Conservation (phyloP, 1,284 basidiomycete species). For the Psilocybe mexicana region DNA sequence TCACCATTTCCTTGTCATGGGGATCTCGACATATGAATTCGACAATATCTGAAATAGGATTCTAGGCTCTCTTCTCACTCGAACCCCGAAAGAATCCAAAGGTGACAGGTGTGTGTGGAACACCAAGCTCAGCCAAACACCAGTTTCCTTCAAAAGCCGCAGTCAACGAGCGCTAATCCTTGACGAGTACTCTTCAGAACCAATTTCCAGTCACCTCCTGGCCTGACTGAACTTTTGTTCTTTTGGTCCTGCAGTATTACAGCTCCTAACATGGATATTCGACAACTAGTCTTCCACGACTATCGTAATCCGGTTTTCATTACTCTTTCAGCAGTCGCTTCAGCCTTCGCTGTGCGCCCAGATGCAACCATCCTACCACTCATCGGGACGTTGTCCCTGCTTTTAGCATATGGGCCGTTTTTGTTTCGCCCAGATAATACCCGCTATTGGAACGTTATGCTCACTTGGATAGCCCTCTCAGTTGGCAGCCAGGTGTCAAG, state of each 20-base stretch:
- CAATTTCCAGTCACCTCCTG: slow-evolving; percentile 10
- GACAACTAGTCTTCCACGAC: slow-evolving; percentile 33
- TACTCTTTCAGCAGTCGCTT: slow-evolving; percentile 34
- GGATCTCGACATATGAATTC: neutral
- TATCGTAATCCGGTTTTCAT: slow-evolving; percentile 42
- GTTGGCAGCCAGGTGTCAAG: slow-evolving; percentile 49
- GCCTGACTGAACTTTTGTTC: slow-evolving; percentile 16
- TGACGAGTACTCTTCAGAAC: slow-evolving; percentile 20
- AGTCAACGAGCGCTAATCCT: slow-evolving; percentile 18
- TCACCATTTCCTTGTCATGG: neutral
- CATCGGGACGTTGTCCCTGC: slow-evolving; percentile 43
- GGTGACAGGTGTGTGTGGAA: slow-evolving; percentile 11
- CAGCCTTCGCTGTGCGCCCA: slow-evolving; percentile 48
- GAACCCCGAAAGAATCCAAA: too few relatives aligned
- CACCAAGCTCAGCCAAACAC: slow-evolving; percentile 12
- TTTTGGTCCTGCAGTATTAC: slow-evolving; percentile 10
- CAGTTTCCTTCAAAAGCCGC: slow-evolving; percentile 3
- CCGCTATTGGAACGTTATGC: slow-evolving; percentile 32
- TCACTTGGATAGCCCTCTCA: slow-evolving; percentile 45
- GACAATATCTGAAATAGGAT: neutral
- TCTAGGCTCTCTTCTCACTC: neutral
- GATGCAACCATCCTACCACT: slow-evolving; percentile 54
- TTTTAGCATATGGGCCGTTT: slow-evolving; percentile 52
- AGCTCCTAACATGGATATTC: slow-evolving; percentile 23
- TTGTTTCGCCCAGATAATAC: slow-evolving; percentile 35